phyloP scores from a whole-genome alignment of 1,139 yeast genomes.

The Yamadazyma membranifaciens region DNA sequence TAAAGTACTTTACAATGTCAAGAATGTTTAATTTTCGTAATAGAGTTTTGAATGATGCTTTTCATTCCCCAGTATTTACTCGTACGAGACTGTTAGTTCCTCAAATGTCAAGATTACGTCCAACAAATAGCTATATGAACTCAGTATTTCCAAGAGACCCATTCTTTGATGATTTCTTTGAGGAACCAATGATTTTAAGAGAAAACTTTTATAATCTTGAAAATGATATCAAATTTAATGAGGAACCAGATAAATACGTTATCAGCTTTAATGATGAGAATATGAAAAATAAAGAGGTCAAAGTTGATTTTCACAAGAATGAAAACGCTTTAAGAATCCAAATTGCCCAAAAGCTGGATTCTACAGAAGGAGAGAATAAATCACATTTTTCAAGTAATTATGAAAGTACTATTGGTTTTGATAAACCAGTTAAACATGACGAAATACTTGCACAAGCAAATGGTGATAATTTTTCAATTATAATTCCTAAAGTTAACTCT shows the following conservation, averaged over 20 bases:
- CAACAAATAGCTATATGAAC: constrained; percentile 5
- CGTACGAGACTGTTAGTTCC: constrained; percentile 1
- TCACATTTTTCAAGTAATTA: constrained; percentile 17
- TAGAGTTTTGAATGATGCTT: constrained; percentile 10
- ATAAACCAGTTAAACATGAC: constrained; percentile 19
- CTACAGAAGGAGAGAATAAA: constrained; percentile 3
- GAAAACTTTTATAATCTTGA: constrained; percentile 10
- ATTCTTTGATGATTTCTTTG: constrained; percentile 9
- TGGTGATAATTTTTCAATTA: constrained; percentile 17
- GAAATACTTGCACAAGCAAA: constrained; percentile 20
- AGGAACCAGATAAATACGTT: constrained; percentile 22
- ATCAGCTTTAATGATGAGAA: constrained; percentile 18
- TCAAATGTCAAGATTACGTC: constrained; percentile 4
- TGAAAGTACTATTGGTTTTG: constrained; percentile 20
- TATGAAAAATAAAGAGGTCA: constrained; percentile 20
- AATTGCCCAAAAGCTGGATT: constrained; percentile 11
- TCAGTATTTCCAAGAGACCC: constrained; percentile 3
- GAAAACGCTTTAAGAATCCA: constrained; percentile 20
- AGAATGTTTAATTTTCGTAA: constrained; percentile 10
- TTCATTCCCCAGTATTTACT: neutral
- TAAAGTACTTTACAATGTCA: neutral
- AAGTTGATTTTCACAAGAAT: constrained; percentile 21
- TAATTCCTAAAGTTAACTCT: constrained; percentile 21
- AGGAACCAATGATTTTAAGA: constrained; percentile 12
- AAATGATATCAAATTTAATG: constrained; percentile 20